Base-by-base conservation (phyloP, 2,329 filamentous ascomycete genomes). In the Eutypella sp. region DNA sequence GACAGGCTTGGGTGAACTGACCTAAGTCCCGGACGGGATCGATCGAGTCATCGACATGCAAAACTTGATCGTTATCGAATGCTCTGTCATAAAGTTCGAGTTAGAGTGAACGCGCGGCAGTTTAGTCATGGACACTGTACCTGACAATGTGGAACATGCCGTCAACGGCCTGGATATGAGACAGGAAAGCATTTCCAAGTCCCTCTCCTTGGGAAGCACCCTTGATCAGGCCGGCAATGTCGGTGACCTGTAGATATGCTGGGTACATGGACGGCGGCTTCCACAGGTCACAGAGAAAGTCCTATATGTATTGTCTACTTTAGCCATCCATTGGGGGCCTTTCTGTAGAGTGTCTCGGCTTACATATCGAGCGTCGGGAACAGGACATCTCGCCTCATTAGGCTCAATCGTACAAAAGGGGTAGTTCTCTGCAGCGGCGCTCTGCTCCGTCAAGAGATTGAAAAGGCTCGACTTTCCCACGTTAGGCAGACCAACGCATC, bases 361-460 rank as follows among this genome's bases (percentile, higher is more conserved):
- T 56, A 71, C 69, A 54, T 72, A 72, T 65, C 69, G 59, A 41
- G 56, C 60, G 52, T 72, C 69, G 2, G 69, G 69, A 42, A 72
- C 69, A 45, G 66, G 60, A 60, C 69, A 72, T 54, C 69, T 66
- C 44, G 69, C 69, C 57, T 72, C 69, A 20, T 72, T 71, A 33
- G 69, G 69, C 60, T 72, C 69, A 58, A 72, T 72, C 0, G 69
- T 72, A 54, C 69, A 72, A 44, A 72, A 72, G 0, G 70, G 69
- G 47, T 71, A 71, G 51, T 71, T 71, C 54, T 71, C 69, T 1
- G 69, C 69, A 2, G 69, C 64, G 29, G 67, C 69, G 54, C 65
- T 70, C 60, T 72, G 68, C 57, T 72, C 66, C 3, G 69, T 72
- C 59, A 72, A 61, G 27, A 72, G 63, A 37, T 72, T 72, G 58